A percentile compares a stretch with the other conserved stretches of the same genome.
Evolutionary conservation across 495 filamentous ascomycete genomes (phyloP).

Genomic region (Pseudevernia furfuracea): DNA sequence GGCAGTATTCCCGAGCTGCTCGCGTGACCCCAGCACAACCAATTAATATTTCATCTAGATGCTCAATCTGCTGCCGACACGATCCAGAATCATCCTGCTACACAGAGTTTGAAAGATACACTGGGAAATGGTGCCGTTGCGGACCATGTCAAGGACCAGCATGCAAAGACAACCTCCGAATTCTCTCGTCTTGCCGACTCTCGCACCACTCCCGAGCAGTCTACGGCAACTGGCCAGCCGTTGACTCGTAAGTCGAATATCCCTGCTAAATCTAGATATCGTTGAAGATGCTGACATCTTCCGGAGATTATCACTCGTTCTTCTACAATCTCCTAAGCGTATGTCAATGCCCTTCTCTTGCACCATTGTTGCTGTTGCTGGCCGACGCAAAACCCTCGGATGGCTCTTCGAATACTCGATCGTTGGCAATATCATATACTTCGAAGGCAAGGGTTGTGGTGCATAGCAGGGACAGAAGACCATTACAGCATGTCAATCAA

Average conservation of each 20-base stretch:
- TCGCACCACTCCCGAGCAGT: constrained; percentile 57
- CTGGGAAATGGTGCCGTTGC: constrained; percentile 55
- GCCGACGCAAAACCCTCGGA: not conserved
- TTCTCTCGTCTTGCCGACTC: constrained; percentile 66
- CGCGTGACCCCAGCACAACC: constrained; percentile 21
- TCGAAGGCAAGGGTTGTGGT: not conserved
- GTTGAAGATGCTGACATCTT: constrained; percentile 17
- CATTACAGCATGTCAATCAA: not conserved
- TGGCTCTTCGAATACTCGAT: not conserved
- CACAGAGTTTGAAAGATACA: constrained; percentile 32
- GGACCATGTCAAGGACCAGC: constrained; percentile 67
- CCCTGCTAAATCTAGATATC: not conserved
- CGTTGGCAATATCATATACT: not conserved
- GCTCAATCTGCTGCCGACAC: constrained; percentile 30
- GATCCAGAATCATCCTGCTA: constrained; percentile 33
- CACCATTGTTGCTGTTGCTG: constrained; percentile 5
- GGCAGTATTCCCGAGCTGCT: constrained; percentile 23
- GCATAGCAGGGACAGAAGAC: not conserved
- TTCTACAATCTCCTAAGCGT: constrained; percentile 82
- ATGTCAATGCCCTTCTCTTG: constrained; percentile 28
- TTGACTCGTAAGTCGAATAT: constrained; percentile 57
- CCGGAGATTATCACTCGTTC: constrained; percentile 70
- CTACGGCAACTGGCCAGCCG: constrained; percentile 74
- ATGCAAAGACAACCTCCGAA: constrained; percentile 62
- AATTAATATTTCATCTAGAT: constrained; percentile 30